A percentile compares a stretch with the other conserved stretches of the same genome.
Conservation (phyloP, 345 rosid species). For the Sonneratia alba region DNA sequence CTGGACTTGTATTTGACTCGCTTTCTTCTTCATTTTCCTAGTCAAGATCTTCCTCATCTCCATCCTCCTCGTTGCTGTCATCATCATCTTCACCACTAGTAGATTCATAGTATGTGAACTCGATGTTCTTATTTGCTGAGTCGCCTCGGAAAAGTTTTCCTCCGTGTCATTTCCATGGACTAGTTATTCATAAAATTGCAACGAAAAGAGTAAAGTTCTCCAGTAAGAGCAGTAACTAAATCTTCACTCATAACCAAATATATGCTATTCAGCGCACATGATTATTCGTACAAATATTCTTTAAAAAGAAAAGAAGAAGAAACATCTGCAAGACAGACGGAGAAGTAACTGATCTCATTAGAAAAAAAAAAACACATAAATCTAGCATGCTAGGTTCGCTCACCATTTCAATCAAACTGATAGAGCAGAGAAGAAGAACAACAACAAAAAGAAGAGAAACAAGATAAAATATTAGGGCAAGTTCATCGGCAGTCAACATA, state of each 20-base stretch:
- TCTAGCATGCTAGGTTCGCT: neutral
- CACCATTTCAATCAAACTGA: neutral
- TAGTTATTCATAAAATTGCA: constrained; percentile 80
- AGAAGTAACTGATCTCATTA: neutral
- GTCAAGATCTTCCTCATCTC: neutral
- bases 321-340: no score
- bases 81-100: constrained; percentile 45
- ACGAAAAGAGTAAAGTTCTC: neutral
- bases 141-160: constrained; percentile 29
- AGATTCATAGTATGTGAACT: constrained; percentile 43
- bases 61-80: constrained; percentile 28
- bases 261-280: no score
- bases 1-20: constrained; percentile 10
- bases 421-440: neutral
- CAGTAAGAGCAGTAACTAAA: neutral
- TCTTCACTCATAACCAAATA: no score
- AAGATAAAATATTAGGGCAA: no score
- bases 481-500: constrained; percentile 14
- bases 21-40: constrained; percentile 17
- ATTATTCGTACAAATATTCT: no score
- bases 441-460: no score
- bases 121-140: constrained; percentile 68
- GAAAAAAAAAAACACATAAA: no score
- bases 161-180: constrained; percentile 35
- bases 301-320: no score